Evolutionary conservation across 2,329 filamentous ascomycete species (phyloP).

Genomic region (Beauveria bassiana): DNA sequence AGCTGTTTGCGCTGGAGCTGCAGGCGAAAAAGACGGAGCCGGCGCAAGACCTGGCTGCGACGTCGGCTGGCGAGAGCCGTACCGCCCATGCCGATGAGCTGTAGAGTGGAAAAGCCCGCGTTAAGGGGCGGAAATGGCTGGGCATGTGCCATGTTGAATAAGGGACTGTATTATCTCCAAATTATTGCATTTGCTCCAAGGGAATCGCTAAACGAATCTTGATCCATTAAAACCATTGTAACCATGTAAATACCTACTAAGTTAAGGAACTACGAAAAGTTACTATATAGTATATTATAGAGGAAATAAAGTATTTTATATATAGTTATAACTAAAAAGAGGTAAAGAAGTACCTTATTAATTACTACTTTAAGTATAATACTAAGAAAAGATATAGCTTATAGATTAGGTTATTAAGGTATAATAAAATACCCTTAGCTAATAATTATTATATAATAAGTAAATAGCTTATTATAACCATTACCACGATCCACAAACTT

Average conservation of each 20-base stretch:
- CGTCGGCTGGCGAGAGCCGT: not conserved
- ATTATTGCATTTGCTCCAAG: not conserved
- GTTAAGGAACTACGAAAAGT: too few relatives aligned
- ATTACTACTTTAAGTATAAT: too few relatives aligned
- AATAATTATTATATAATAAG: too few relatives aligned
- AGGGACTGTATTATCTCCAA: not conserved
- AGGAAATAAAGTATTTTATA: too few relatives aligned
- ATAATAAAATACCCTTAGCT: too few relatives aligned
- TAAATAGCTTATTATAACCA: too few relatives aligned
- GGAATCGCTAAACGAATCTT: not conserved
- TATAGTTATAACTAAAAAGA: too few relatives aligned
- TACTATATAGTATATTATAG: too few relatives aligned
- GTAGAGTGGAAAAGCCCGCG: not conserved
- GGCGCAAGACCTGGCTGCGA: not conserved
- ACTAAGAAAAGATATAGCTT: too few relatives aligned
- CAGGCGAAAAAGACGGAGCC: not conserved
- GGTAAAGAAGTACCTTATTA: too few relatives aligned
- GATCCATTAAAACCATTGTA: not conserved
- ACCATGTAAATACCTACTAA: too few relatives aligned
- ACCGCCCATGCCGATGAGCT: not conserved
- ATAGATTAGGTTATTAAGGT: too few relatives aligned
- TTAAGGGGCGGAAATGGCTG: not conserved
- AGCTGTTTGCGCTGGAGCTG: constrained; percentile 40
- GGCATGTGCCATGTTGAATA: not conserved
- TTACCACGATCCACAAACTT: not conserved